phyloP scores from a whole-genome alignment of 208 protist species.

The Crithidia sp. region DNA sequence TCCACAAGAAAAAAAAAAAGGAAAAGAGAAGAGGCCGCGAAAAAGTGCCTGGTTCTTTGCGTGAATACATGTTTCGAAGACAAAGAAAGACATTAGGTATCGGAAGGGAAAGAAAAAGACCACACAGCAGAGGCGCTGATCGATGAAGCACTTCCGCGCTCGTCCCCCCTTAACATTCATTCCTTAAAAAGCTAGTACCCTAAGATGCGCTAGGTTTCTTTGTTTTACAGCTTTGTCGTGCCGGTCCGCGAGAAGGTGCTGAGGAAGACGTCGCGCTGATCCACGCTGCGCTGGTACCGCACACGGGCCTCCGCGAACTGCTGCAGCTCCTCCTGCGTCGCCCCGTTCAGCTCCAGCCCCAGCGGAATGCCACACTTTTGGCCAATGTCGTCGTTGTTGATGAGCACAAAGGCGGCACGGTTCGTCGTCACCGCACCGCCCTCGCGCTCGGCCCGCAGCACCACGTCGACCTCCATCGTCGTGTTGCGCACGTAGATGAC shows the following conservation, averaged over 20 bases:
- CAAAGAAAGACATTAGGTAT: no score
- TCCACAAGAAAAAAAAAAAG: no score
- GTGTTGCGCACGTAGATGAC: conserved; percentile 91
- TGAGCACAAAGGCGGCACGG: conserved; percentile 84
- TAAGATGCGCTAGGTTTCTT: no score
- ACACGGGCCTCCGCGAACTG: conserved; percentile 66
- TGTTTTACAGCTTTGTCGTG: conserved; percentile 19
- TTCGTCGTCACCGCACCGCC: conserved; percentile 69
- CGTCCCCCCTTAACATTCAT: no score
- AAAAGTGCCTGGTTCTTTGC: no score
- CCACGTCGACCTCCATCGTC: conserved; percentile 92
- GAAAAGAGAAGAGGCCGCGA: no score
- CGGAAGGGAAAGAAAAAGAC: no score
- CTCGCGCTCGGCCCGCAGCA: conserved; percentile 65
- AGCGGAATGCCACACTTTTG: conserved; percentile 71
- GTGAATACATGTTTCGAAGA: no score
- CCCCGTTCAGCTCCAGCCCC: conserved; percentile 66
- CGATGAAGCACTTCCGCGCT: no score
- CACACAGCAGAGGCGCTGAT: no score
- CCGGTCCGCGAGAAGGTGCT: conserved; percentile 13
- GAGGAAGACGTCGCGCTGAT: conserved; percentile 34
- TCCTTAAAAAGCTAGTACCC: no score
- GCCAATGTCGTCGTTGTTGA: conserved; percentile 89
- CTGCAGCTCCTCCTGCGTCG: conserved; percentile 78
- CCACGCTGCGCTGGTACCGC: conserved; percentile 59